Evolutionary conservation across 495 filamentous ascomycete species (phyloP).

Genomic region (Neurospora sp.): DNA sequence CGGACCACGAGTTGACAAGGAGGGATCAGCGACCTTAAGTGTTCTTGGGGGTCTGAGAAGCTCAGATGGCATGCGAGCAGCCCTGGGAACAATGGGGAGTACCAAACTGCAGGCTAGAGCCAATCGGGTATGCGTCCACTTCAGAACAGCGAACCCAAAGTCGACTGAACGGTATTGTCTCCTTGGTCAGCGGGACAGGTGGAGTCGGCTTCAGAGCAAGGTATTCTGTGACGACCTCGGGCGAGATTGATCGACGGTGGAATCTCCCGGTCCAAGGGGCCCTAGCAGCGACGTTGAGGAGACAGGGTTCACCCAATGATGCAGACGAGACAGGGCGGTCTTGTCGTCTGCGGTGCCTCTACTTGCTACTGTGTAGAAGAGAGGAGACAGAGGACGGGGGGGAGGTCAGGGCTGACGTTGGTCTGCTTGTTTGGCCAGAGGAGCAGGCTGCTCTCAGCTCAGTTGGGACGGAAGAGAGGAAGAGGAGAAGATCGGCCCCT

Average conservation of each 20-base stretch:
- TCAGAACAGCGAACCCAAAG: constrained; percentile 8
- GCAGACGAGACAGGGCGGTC: constrained; percentile 12
- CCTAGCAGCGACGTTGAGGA: constrained; percentile 13
- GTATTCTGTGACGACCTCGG: constrained; percentile 33
- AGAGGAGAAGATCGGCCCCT: neutral
- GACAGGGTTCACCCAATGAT: constrained; percentile 24
- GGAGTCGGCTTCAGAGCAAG: constrained; percentile 28
- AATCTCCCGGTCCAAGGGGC: constrained; percentile 28
- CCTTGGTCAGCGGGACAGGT: constrained; percentile 35
- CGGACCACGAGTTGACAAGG: constrained; percentile 35
- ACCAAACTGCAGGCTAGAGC: constrained; percentile 18
- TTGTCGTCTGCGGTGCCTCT: neutral
- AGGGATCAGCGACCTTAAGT: constrained; percentile 77
- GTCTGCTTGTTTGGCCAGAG: neutral
- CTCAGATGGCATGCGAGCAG: constrained; percentile 28
- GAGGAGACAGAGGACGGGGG: constrained; percentile 6
- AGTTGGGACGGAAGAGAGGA: constrained; percentile 5
- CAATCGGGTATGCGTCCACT: constrained; percentile 30
- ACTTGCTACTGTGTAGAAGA: neutral
- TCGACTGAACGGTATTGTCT: constrained; percentile 34
- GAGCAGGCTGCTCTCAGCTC: constrained; percentile 7
- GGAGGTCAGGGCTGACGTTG: constrained; percentile 24
- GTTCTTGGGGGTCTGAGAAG: constrained; percentile 34
- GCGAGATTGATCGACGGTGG: constrained; percentile 36
- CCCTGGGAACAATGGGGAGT: constrained; percentile 13